Conservation (phyloP, 1,139 yeast species). For the Arxiozyma slooffiae region DNA sequence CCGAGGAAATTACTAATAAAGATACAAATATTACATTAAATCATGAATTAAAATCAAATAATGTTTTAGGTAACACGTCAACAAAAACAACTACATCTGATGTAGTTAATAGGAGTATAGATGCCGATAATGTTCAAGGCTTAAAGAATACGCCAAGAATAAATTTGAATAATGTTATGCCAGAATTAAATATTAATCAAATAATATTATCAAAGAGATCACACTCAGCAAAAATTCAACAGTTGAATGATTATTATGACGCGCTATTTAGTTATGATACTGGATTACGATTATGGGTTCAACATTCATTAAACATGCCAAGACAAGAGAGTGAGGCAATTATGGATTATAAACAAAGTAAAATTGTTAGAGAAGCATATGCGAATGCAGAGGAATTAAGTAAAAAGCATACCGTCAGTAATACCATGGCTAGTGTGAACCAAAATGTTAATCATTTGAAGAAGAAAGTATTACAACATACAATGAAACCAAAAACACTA, state of each 20-base stretch:
- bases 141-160: slow-evolving; percentile 6
- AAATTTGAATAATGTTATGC: slow-evolving; percentile 11
- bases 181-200: slow-evolving; percentile 20
- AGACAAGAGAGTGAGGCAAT: slow-evolving; percentile 21
- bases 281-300: slow-evolving; percentile 28
- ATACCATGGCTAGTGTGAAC: slow-evolving; percentile 29
- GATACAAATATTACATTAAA: neutral
- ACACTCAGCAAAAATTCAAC: slow-evolving; percentile 20
- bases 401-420: slow-evolving; percentile 27
- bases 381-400: slow-evolving; percentile 30
- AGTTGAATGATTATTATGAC: slow-evolving; percentile 16
- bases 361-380: slow-evolving; percentile 30
- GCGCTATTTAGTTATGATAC: slow-evolving; percentile 21
- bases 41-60: neutral
- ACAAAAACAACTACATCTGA: neutral
- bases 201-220: slow-evolving; percentile 16
- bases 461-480: slow-evolving; percentile 29
- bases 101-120: neutral
- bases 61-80: neutral
- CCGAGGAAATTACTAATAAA: neutral
- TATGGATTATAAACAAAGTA: slow-evolving; percentile 27
- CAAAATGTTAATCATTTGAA: slow-evolving; percentile 30
- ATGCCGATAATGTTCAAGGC: neutral
- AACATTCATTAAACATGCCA: slow-evolving; percentile 23
- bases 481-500: slow-evolving; percentile 29